Evolutionary conservation across 306 rosid species (phyloP), one percentile per base, ranked within the genome.

Genomic region (Ormosia emarginata): DNA sequence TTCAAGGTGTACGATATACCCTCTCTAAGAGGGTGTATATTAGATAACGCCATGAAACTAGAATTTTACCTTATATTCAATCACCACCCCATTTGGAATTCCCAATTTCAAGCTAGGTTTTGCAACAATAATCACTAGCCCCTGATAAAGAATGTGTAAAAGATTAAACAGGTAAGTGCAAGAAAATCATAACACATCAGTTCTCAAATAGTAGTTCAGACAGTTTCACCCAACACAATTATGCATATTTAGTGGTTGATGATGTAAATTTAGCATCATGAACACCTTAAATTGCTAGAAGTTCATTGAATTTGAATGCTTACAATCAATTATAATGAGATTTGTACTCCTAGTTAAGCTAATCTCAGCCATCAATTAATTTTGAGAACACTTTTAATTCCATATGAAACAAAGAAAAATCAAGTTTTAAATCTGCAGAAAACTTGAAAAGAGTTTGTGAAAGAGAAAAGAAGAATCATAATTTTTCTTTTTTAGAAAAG

Each of bases 31-130:
- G n/a, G n/a, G n/a, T n/a, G n/a, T n/a, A n/a, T n/a, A n/a, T n/a
- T n/a, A n/a, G n/a, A n/a, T n/a, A n/a, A n/a, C n/a, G n/a, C n/a
- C n/a, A 12, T 4, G 9, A 70, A 47, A 33, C 37, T 24, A 71
- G 67, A 30, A 37, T 56, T 24, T 53, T 74, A 89, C 98, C 98
- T 90, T 83, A 77, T 90, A 89, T 66, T 87, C 91, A 63, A 91
- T 81, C 44, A 89, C 85, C 2, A 50, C 82, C 55, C 94, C 92
- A 63, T 89, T 91, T 0, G 98, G 93, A 71, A 93, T 91, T 89
- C 91, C 93, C 87, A 91, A 73, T 69, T 85, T 90, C 79, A 75
- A 62, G 39, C 89, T 93, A 3, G 98, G 88, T 73, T 91, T 83
- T 59, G 94, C 94, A 77, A 63, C 59, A 24, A 91, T 85, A 55